Conservation (phyloP, 83 land plant species). For the Picea engelmannii region DNA sequence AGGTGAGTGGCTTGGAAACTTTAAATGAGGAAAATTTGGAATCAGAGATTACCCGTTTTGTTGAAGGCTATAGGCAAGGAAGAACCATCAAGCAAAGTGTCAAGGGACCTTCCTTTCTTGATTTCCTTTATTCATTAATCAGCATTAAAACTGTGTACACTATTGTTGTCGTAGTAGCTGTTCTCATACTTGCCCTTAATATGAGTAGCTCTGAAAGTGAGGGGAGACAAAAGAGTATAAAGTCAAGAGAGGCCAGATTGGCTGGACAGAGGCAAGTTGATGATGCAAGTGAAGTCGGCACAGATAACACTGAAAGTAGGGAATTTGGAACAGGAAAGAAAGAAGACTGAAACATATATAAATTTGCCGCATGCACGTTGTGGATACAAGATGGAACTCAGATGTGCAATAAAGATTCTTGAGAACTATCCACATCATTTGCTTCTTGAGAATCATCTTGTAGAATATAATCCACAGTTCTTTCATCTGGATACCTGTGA, state of each 20-base stretch:
- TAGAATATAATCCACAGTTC: neutral
- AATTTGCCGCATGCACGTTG: neutral
- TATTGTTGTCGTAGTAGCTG: slow-evolving; percentile 44
- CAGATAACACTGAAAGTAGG: neutral
- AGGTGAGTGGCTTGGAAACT: slow-evolving; percentile 55
- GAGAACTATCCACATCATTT: neutral
- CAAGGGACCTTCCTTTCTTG: slow-evolving; percentile 35
- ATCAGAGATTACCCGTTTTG: slow-evolving; percentile 41
- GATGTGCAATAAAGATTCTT: neutral
- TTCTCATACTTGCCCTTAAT: slow-evolving; percentile 25
- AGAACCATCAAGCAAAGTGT: slow-evolving; percentile 27
- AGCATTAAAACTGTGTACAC: slow-evolving; percentile 33
- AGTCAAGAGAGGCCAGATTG: slow-evolving; percentile 1
- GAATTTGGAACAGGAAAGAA: slow-evolving; percentile 2
- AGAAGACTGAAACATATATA: neutral
- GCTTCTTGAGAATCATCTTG: no score
- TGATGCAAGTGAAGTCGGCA: neutral
- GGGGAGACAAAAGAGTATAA: neutral
- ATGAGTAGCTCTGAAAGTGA: slow-evolving; percentile 25
- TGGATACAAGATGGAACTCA: neutral
- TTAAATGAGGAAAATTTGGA: slow-evolving; percentile 37
- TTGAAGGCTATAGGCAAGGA: slow-evolving; percentile 64
- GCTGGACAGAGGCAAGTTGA: neutral
- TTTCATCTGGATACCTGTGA: neutral
- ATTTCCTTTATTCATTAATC: slow-evolving; percentile 44